Evolutionary conservation across 805 yeast genomes (phyloP), one percentile per base, ranked within the genome.

Genomic region (Cephaloascus albidus): DNA sequence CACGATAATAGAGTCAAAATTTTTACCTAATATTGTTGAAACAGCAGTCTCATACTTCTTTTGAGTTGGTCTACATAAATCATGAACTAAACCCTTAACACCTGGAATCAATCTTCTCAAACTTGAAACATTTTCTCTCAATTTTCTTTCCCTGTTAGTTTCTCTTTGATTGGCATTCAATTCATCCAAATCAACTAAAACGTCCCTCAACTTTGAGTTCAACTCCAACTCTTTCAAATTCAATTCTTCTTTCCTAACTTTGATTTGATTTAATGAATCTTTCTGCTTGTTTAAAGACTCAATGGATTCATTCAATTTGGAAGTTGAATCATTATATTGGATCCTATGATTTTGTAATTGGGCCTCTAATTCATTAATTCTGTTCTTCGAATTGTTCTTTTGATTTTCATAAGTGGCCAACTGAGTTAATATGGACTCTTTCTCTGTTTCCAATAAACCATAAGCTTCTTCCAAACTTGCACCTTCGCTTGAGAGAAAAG

Each of bases 1-100:
- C 4, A 93, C 98, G 16, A 93, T 72, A 15, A 93, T 74, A 0
- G 96, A 74, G 57, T 93, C 95, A 49, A 81, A 74, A 50, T 84
- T 72, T 42, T 75, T 72, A 6, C 97, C 97, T 20, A 93, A 63
- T 4, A 84, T 74, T 0, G 90, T 81, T 26, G 83, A 74, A 30
- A 88, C 70, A 0, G 96, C 95, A 4, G 66, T 48, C 36, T 83
- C 87, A 54, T 77, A 88, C 49, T 76, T 81, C 41, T 75, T 75
- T 47, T 81, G 81, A 39, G 75, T 69, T 17, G 96, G 95, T 40
- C 77, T 76, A 36, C 90, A 84, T 19, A 89, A 65, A 50, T 88
- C 96, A 46, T 77, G 72, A 3, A 90, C 77, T 10, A 87, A 57
- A 3, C 97, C 97, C 47, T 72, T 72, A 3, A 93, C 94, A 3